Conservation (phyloP, 257 asterid species). For the Gentiana straminea region DNA sequence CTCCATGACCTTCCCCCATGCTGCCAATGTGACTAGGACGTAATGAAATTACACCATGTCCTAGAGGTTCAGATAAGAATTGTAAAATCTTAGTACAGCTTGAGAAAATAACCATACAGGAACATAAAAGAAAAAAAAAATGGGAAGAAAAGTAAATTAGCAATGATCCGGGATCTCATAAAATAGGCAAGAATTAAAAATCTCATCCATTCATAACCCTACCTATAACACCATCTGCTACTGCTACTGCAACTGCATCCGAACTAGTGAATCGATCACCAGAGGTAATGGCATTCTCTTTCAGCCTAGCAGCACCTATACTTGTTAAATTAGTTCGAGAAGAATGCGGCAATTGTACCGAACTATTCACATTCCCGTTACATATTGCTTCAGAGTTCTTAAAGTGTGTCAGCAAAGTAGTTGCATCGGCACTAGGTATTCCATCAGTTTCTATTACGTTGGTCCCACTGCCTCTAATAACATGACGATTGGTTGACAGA, state of each 20-base stretch:
- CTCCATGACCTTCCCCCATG: constrained; percentile 26
- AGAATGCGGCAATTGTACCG: constrained; percentile 32
- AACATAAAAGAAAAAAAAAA: not conserved
- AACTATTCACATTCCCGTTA: constrained; percentile 47
- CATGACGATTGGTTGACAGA: constrained; percentile 28
- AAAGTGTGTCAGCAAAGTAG: constrained; percentile 27
- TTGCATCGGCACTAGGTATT: constrained; percentile 43
- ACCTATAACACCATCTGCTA: not conserved
- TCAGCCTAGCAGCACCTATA: constrained; percentile 31
- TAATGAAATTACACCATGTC: constrained; percentile 31
- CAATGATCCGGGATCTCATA: too few species aligned
- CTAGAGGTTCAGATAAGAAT: constrained; percentile 22
- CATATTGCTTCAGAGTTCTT: constrained; percentile 41
- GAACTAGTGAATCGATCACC: constrained; percentile 38
- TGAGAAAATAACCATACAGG: not conserved
- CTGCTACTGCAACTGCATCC: constrained; percentile 24
- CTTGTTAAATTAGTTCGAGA: constrained; percentile 32
- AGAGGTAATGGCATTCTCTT: constrained; percentile 39
- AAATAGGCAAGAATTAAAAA: too few species aligned
- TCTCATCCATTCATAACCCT: too few species aligned
- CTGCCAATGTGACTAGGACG: constrained; percentile 42
- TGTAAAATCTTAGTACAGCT: not conserved
- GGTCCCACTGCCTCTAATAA: constrained; percentile 23
- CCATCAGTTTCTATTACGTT: constrained; percentile 48
- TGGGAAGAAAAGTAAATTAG: too few species aligned